Evolutionary conservation across 192 early-diverging fungal genomes (phyloP).

Genomic region (Gigaspora rosea): DNA sequence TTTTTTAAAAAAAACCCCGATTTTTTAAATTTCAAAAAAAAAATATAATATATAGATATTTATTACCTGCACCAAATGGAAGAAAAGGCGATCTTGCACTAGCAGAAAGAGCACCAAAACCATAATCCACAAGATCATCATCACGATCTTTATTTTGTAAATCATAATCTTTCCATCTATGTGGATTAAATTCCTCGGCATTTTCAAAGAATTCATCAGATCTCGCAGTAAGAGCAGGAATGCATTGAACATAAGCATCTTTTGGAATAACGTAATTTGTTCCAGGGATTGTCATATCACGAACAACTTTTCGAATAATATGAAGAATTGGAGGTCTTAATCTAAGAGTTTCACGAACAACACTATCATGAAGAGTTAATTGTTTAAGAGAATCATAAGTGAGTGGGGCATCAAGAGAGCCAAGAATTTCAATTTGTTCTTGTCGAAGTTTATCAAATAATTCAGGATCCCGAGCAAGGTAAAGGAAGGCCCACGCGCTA

Average conservation of each 20-base stretch:
- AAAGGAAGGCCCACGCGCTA: slow-evolving; percentile 86
- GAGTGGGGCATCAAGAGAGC: slow-evolving; percentile 55
- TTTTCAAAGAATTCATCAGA: slow-evolving; percentile 81
- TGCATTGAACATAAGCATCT: slow-evolving; percentile 85
- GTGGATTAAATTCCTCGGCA: slow-evolving; percentile 78
- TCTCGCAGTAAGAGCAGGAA: slow-evolving; percentile 77
- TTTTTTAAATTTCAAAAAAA: not conserved
- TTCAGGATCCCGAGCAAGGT: slow-evolving; percentile 78
- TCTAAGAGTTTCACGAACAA: slow-evolving; percentile 91
- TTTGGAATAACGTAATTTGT: slow-evolving; percentile 87
- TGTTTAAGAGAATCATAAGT: slow-evolving; percentile 78
- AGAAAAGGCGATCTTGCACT: slow-evolving; percentile 80
- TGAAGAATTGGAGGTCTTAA: slow-evolving; percentile 92
- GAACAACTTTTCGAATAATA: slow-evolving; percentile 90
- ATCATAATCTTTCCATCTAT: slow-evolving; percentile 68
- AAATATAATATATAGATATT: slow-evolving; percentile 6
- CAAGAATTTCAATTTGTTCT: slow-evolving; percentile 70
- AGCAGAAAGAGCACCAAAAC: slow-evolving; percentile 67
- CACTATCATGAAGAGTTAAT: slow-evolving; percentile 73
- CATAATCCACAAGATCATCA: slow-evolving; percentile 68
- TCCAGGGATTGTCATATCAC: slow-evolving; percentile 66
- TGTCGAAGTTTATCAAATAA: slow-evolving; percentile 66
- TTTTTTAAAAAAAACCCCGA: not conserved
- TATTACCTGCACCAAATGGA: slow-evolving; percentile 90
- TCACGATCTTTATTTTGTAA: slow-evolving; percentile 58